phyloP scores from a whole-genome alignment of 2,329 filamentous ascomycete species.

The Fusarium musae region DNA sequence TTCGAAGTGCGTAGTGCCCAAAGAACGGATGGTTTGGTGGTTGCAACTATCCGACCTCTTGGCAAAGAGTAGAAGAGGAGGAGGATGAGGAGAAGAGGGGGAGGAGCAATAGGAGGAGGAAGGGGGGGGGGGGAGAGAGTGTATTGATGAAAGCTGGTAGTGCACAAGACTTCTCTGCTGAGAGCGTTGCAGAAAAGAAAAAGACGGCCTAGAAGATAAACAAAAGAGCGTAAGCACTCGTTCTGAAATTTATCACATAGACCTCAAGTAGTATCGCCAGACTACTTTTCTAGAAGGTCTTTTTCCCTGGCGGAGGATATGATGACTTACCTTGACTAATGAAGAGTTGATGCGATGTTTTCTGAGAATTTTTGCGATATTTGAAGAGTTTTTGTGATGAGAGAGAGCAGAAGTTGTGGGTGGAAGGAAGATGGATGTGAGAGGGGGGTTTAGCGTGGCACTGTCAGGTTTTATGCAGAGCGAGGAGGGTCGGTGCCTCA shows the following conservation, averaged over 20 bases:
- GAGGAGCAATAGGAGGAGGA: background rate
- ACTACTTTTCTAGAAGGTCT: background rate
- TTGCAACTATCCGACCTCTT: background rate
- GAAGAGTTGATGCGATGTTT: background rate
- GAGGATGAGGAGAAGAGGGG: background rate
- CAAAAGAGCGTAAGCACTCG: background rate
- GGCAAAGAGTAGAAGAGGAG: background rate
- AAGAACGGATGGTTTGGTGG: background rate
- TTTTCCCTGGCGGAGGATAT: background rate
- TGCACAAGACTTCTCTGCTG: background rate
- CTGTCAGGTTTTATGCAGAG: background rate
- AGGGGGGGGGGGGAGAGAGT: background rate
- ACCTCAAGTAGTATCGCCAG: background rate
- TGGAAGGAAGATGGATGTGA: background rate
- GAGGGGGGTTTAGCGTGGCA: background rate
- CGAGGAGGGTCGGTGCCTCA: background rate
- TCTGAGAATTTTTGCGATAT: accelerated
- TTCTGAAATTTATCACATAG: background rate
- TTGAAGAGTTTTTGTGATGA: background rate
- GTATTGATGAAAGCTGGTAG: background rate
- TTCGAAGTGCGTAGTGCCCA: background rate
- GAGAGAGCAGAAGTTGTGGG: background rate
- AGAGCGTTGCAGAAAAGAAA: background rate
- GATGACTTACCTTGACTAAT: background rate
- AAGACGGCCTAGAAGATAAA: background rate